Evolutionary conservation across 2,329 filamentous ascomycete genomes (phyloP), one percentile per base, ranked within the genome.

Genomic region (Mariannaea sp.): DNA sequence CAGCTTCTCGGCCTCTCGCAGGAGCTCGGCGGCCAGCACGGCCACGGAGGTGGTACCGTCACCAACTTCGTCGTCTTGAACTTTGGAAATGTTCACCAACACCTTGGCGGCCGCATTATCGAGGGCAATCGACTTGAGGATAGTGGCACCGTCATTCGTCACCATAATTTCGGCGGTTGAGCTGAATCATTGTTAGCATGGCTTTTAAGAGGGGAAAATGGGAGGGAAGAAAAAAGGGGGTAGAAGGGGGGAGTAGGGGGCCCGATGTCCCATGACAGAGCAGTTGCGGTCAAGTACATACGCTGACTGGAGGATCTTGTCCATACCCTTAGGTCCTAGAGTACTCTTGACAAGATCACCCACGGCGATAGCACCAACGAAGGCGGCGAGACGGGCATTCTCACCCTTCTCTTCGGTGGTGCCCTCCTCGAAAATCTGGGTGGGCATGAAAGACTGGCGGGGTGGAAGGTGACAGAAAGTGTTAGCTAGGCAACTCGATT

Each of bases 61-160:
- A 70, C 94, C 94, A 19, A 99, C 93, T 75, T 99, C 94, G 71
- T 99, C 94, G 69, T 99, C 94, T 73, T 99, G 94, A 5, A 99
- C 94, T 78, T 99, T 99, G 59, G 93, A 97, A 67, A 99, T 97
- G 75, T 99, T 99, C 71, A 99, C 94, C 36, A 99, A 82, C 5
- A 99, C 94, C 78, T 99, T 99, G 49, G 94, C 94, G 17, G 94
- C 94, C 36, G 94, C 94, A 72, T 99, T 99, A 75, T 99, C 94
- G 70, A 99, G 88, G 36, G 94, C 94, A 74, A 99, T 99, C 48
- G 93, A 90, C 77, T 99, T 99, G 61, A 99, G 84, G 65, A 99
- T 99, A 19, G 94, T 99, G 59, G 94, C 94, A 71, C 94, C 94
- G 76, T 99, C 94, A 75, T 99, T 99, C 55, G 94, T 99, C 58